Evolutionary conservation across 1,284 basidiomycete species (phyloP), one percentile per base, ranked within the genome.

Genomic region (Coniferiporia weirii): DNA sequence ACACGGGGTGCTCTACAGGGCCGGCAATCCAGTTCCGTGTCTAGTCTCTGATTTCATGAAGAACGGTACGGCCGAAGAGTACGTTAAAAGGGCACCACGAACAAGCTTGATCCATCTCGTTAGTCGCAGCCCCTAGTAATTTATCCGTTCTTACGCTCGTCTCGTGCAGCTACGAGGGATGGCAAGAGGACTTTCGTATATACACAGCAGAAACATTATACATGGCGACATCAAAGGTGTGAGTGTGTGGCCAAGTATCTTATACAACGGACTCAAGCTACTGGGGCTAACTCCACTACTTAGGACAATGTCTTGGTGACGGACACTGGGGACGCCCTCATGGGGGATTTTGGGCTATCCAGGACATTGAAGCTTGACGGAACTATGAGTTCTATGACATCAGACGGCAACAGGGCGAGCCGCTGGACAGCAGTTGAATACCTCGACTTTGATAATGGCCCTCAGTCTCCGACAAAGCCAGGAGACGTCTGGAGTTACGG

Each of bases 401-500:
- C 36, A 35, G 49, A 35, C n/a, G 49, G 49, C 13, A 17, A 32
- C 34, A 36, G 49, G n/a, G 22, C 49, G 10, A 51, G 13, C 2
- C 9, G 27, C 10, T 51, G 36, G n/a, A 27, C 32, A 13, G 49
- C 49, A 2, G 32, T 36, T 12, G 49, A 51, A 36, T 51, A n/a
- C 32, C 17, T 51, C 10, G 22, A 20, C 12, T 34, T 36, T 6
- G 38, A 40, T 3, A 51, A 51, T 6, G 49, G 49, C n/a, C 49
- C 49, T 8, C n/a, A 45, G n/a, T 38, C 43, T 15, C 45, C 51
- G 6, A 61, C 60, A 13, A 54, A 36, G 34, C 12, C 38, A 17
- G 57, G 60, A 19, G 60, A 61, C 32, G 45, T 61, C 10, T 61
- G 60, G 60, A 52, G 47, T 6, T 47, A 53, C n/a, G 60, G 49